Base-by-base conservation (phyloP, 2,329 filamentous ascomycete genomes). In the Verticillium alfalfae region DNA sequence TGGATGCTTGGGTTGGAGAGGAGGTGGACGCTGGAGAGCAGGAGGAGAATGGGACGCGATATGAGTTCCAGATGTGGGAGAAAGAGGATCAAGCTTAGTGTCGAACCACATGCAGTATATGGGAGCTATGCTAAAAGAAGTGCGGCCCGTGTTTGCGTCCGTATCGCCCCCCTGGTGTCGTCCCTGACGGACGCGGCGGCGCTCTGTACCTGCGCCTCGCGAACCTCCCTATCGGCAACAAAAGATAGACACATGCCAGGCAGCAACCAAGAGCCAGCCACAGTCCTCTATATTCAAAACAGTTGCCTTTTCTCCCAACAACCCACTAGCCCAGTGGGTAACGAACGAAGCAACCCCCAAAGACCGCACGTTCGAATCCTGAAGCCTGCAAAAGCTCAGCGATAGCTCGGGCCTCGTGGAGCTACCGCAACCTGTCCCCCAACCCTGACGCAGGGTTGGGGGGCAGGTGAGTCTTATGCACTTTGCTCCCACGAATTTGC, bases 31-130 rank as follows among this genome's bases (percentile, higher is more conserved):
- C 79, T 52, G 85, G 80, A 1, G 71, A 80, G 38, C 80, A 88
- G 67, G 82, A 83, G 67, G 90, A 94, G 75, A 83, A 81, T 16
- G 86, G 82, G 7, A 85, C 84, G 5, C 73, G 75, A 70, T 93
- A 91, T 73, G 83, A 88, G 72, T 92, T 90, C 76, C 84, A 90
- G 73, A 84, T 92, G 84, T 92, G 87, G 87, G 87, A 89, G 78
- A 84, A 59, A n/a, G 58, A 54, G 41, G 39, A 34, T 26, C 52
- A 45, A 36, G n/a, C 16, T 34, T 34, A 34, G 38, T 18, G n/a
- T 57, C 34, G 26, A 34, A 12, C 22, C 15, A 37, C 8, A 18
- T 18, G 34, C 26, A 57, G 34, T 36, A 57, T 37, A 13, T 9
- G 3, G 3, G 13, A 37, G 5, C 13, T 8, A 37, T 10, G 36